Evolutionary conservation across 805 yeast species (phyloP).

Genomic region (Wickerhamiella hasegawae): DNA sequence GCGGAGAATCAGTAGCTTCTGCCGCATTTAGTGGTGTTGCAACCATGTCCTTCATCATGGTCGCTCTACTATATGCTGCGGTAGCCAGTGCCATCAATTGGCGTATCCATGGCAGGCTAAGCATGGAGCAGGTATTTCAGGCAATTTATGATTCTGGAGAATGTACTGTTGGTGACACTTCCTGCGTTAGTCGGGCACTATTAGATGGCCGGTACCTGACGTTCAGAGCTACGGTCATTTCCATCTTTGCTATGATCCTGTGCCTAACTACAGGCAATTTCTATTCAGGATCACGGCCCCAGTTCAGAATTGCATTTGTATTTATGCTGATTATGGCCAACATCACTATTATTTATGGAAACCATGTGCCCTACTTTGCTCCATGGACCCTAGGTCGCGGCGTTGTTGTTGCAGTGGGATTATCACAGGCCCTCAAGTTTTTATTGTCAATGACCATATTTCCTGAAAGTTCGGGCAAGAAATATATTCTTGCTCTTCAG

Average conservation of each 20-base stretch:
- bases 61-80: not conserved
- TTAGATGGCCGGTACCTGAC: slow-evolving; percentile 10
- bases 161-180: slow-evolving; percentile 5
- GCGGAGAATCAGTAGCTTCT: slow-evolving; percentile 12
- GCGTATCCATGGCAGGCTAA: slow-evolving; percentile 3
- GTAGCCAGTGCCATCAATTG: slow-evolving; percentile 2
- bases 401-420: slow-evolving; percentile 14
- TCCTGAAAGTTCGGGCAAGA: slow-evolving; percentile 1
- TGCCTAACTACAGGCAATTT: slow-evolving; percentile 4
- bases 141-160: not conserved
- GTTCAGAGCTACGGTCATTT: slow-evolving; percentile 10
- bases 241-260: slow-evolving; percentile 10
- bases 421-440: slow-evolving; percentile 11
- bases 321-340: slow-evolving; percentile 14
- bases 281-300: slow-evolving; percentile 3
- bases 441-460: slow-evolving; percentile 7
- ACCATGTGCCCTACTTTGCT: slow-evolving; percentile 15
- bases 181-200: slow-evolving; percentile 5
- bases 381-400: slow-evolving; percentile 11
- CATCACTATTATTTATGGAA: slow-evolving; percentile 13
- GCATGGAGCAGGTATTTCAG: not conserved
- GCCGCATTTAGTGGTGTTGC: not conserved
- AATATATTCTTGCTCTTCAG: not conserved
- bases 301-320: slow-evolving; percentile 11
- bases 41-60: not conserved